These are phyloP conservation scores for Anisodus tanguticus DNA, from an alignment of 257 asterid genomes.

Conservation along the genomic window DNA sequence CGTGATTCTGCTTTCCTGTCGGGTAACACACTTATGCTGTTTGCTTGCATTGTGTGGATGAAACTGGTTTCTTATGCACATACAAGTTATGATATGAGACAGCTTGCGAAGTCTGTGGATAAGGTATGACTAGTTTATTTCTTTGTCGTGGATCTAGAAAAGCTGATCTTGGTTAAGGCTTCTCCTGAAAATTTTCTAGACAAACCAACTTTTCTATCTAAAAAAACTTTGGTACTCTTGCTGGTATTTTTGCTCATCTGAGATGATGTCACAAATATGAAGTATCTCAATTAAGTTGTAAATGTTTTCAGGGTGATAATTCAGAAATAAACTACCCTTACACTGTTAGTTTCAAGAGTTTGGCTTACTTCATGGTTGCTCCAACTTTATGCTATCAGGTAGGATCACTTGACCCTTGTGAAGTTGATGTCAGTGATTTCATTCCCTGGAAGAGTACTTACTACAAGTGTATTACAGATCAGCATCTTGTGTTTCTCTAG, in stretches of 20 bases:
- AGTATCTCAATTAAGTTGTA: constrained; percentile 16
- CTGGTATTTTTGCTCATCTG: not conserved
- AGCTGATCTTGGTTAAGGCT: not conserved
- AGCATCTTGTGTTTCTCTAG: not conserved
- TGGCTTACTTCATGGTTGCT: constrained; percentile 89
- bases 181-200: not conserved
- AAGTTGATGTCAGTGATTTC: not conserved
- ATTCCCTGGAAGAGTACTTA: not conserved
- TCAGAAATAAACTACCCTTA: constrained; percentile 61
- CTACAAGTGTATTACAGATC: not conserved
- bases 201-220: not conserved
- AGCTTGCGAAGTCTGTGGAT: constrained; percentile 68
- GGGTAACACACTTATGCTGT: constrained; percentile 78
- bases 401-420: constrained; percentile 28
- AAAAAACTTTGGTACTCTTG: not conserved
- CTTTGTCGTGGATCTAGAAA: not conserved
- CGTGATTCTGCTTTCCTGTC: constrained; percentile 92
- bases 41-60: constrained; percentile 87
- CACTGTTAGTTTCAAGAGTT: constrained; percentile 70
- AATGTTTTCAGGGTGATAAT: constrained; percentile 58
- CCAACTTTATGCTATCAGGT: constrained; percentile 99
- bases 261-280: not conserved
- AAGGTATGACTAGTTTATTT: constrained; percentile 55
- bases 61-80: constrained; percentile 95
- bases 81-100: constrained; percentile 86